These are phyloP conservation scores for Kuraishia borneana DNA, from an alignment of 805 yeast species.

Conservation along the genomic window DNA sequence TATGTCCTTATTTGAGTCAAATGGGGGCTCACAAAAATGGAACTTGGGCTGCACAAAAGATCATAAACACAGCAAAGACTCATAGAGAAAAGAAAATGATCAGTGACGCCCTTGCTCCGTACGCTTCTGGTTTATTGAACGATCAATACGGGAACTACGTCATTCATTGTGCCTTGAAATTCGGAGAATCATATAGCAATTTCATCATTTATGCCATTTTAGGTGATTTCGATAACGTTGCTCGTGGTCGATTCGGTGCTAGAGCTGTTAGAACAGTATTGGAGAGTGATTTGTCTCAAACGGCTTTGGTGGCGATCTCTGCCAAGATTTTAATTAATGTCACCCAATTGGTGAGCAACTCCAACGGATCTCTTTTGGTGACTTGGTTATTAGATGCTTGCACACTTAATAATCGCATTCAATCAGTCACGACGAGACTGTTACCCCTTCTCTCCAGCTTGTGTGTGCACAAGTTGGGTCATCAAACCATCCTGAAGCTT, in stretches of 20 bases:
- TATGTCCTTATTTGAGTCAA: constrained; percentile 74
- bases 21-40: constrained; percentile 96
- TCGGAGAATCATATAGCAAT: constrained; percentile 81
- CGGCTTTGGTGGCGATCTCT: constrained; percentile 63
- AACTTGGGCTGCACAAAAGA: constrained; percentile 98
- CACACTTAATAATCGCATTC: constrained; percentile 50
- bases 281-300: constrained; percentile 62
- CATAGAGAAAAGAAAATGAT: constrained; percentile 56
- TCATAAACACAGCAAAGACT: constrained; percentile 58
- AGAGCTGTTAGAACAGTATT: constrained; percentile 89
- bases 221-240: constrained; percentile 67
- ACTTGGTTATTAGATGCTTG: constrained; percentile 94
- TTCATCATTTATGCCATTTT: constrained; percentile 80
- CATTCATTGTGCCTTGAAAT: constrained; percentile 85
- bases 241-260: constrained; percentile 88
- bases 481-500: constrained; percentile 70
- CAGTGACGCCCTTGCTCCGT: constrained; percentile 62
- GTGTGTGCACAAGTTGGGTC: constrained; percentile 76
- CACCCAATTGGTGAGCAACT: constrained; percentile 67
- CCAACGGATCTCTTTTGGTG: constrained; percentile 79
- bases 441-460: constrained; percentile 50
- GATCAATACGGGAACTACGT: constrained; percentile 98
- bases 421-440: constrained; percentile 50
- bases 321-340: constrained; percentile 70
- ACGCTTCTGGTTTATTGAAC: constrained; percentile 73